A percentile compares a stretch with the other conserved stretches of the same genome.
These are phyloP conservation scores for Tulasnella sp. DNA, from an alignment of 768 basidiomycete genomes.

Conservation along the genomic window DNA sequence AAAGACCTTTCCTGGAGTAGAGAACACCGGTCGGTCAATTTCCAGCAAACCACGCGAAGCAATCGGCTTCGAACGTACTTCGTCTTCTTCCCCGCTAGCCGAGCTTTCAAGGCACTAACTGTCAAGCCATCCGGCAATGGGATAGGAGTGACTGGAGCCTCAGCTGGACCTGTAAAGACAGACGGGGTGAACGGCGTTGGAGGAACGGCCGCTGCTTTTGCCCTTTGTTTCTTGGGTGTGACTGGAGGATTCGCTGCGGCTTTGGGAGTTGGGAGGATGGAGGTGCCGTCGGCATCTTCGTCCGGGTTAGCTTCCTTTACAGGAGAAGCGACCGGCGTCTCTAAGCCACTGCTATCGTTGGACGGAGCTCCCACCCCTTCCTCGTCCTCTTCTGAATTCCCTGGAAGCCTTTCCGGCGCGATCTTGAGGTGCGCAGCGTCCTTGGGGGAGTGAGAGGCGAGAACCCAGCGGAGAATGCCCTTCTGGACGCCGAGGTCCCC, in stretches of 20 bases:
- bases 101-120: slow-evolving; percentile 41
- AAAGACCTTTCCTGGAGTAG: slow-evolving; percentile 44
- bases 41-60: slow-evolving; percentile 7
- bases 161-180: neutral
- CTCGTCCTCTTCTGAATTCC: slow-evolving; percentile 3
- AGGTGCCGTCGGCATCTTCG: slow-evolving; percentile 1
- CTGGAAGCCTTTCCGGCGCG: slow-evolving; percentile 1
- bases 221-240: slow-evolving; percentile 19
- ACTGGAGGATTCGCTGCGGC: slow-evolving; percentile 18
- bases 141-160: neutral
- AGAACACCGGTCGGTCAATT: slow-evolving; percentile 15
- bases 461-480: slow-evolving; percentile 26
- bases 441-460: slow-evolving; percentile 21
- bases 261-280: slow-evolving; percentile 11
- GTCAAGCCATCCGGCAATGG: slow-evolving; percentile 51
- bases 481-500: slow-evolving; percentile 74
- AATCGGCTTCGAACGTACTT: slow-evolving; percentile 37
- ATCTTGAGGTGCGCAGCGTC: slow-evolving; percentile 7
- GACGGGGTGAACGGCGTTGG: slow-evolving; percentile 26
- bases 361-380: neutral
- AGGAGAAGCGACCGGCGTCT: neutral
- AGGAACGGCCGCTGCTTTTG: slow-evolving; percentile 20
- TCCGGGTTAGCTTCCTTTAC: neutral
- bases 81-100: slow-evolving; percentile 56
- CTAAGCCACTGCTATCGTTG: neutral